Conservation (phyloP, 2,329 filamentous ascomycete species). For the Ophiocordyceps camponoti-leonardi region DNA sequence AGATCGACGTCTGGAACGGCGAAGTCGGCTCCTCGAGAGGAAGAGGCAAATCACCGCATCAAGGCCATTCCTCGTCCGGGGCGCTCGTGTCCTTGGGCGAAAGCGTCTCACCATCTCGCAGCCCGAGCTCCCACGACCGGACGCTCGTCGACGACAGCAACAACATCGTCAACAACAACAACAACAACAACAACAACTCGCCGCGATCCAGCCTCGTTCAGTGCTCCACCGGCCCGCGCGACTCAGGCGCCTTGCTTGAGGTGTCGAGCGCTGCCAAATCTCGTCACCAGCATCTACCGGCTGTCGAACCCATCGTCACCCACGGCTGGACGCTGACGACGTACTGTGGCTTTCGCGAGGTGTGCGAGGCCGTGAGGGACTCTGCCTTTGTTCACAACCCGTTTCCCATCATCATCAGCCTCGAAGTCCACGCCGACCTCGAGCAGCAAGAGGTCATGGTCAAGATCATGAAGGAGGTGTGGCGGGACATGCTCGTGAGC, state of each 20-base stretch:
- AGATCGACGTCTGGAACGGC: slow-evolving; percentile 91
- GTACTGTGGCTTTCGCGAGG: slow-evolving; percentile 72
- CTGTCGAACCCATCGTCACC: slow-evolving; percentile 60
- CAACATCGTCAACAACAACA: too few species aligned
- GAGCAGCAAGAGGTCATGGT: slow-evolving; percentile 89
- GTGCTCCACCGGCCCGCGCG: slow-evolving; percentile 11
- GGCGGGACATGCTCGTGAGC: slow-evolving; percentile 59
- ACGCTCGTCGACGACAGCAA: slow-evolving; percentile 12
- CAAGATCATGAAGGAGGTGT: slow-evolving; percentile 80
- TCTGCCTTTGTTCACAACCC: slow-evolving; percentile 61
- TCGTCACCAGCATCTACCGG: slow-evolving; percentile 11
- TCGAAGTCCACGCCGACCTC: slow-evolving; percentile 73
- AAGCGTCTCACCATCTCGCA: slow-evolving; percentile 18
- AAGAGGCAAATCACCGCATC: slow-evolving; percentile 19
- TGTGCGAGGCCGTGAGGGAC: slow-evolving; percentile 64
- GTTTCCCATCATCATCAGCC: slow-evolving; percentile 74
- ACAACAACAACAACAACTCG: slow-evolving; percentile 7
- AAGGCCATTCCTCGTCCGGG: slow-evolving; percentile 27
- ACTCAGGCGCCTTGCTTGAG: slow-evolving; percentile 17
- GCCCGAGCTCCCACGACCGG: slow-evolving; percentile 19
- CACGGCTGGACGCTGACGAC: slow-evolving; percentile 74
- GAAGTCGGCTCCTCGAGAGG: slow-evolving; percentile 21
- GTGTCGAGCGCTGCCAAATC: slow-evolving; percentile 7
- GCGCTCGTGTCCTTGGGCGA: slow-evolving; percentile 19
- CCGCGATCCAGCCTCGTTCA: slow-evolving; percentile 12